Conservation (phyloP, 805 yeast species). For the Yamadazyma ubonensis region DNA sequence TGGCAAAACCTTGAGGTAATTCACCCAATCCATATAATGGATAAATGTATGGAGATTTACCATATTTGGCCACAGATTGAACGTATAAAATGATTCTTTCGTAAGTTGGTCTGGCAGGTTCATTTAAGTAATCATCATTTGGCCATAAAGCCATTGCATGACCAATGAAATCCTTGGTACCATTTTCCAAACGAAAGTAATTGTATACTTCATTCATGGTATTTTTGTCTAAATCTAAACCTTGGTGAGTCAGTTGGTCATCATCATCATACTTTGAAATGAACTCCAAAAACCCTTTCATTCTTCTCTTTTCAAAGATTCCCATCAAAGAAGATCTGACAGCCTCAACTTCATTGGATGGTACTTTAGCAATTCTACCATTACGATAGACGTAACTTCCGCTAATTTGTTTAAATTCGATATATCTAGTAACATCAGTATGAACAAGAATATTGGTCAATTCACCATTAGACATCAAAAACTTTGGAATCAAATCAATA, state of each 20-base stretch:
- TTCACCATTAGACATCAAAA: constrained; percentile 96
- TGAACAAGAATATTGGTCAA: constrained; percentile 92
- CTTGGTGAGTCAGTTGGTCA: constrained; percentile 77
- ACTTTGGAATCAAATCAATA: constrained; percentile 94
- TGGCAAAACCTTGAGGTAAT: constrained; percentile 97
- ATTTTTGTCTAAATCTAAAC: constrained; percentile 77
- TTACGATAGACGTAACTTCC: constrained; percentile 91
- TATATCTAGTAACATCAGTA: constrained; percentile 92
- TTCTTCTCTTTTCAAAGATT: constrained; percentile 90
- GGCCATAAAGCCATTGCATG: constrained; percentile 98
- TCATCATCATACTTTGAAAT: constrained; percentile 81
- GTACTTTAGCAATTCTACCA: constrained; percentile 92
- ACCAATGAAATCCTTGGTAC: constrained; percentile 94
- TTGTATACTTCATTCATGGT: constrained; percentile 90
- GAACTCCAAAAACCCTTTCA: constrained; percentile 88
- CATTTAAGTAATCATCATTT: constrained; percentile 81
- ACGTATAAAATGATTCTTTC: constrained; percentile 84
- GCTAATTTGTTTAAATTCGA: constrained; percentile 94
- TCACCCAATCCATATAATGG: constrained; percentile 97
- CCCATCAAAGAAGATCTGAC: constrained; percentile 91
- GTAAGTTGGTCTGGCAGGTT: constrained; percentile 89
- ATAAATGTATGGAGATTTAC: constrained; percentile 93
- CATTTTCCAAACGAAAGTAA: constrained; percentile 86
- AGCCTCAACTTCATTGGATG: constrained; percentile 89
- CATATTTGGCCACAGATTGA: constrained; percentile 89